phyloP scores from a whole-genome alignment of 495 filamentous ascomycete genomes.

The Penicillium lividum region DNA sequence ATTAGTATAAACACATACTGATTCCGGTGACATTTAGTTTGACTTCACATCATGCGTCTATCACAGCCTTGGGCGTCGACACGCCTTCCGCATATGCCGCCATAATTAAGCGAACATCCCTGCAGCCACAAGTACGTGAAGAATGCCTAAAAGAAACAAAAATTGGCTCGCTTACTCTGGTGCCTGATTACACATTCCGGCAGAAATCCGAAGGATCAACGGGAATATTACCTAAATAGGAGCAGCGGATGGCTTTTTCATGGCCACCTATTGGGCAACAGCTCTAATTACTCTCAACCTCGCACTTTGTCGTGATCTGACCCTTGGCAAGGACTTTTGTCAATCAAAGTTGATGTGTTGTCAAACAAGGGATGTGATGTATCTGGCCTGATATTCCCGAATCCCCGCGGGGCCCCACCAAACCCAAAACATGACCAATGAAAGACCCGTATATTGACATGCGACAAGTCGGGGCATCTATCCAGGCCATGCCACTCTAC shows the following conservation, averaged over 20 bases:
- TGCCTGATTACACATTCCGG: neutral
- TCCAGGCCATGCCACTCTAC: no score
- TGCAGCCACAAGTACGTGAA: neutral
- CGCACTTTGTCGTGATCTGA: neutral
- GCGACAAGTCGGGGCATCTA: no score
- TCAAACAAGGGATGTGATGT: neutral
- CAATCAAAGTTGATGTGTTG: neutral
- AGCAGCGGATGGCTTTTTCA: neutral
- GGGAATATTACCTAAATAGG: neutral
- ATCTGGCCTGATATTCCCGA: neutral
- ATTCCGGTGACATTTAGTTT: no score
- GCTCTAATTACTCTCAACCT: neutral
- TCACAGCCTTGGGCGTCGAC: no score
- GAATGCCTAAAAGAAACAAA: neutral
- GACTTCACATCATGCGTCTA: no score
- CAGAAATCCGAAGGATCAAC: neutral
- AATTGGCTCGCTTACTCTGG: neutral
- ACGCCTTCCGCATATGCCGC: no score
- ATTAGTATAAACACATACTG: no score
- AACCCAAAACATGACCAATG: neutral
- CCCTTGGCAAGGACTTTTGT: neutral
- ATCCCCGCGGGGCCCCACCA: neutral
- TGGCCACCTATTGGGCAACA: neutral
- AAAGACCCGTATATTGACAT: no score
- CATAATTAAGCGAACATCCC: neutral